Conservation (phyloP, 2,329 filamentous ascomycete genomes). For the Chaetomium strumarium region DNA sequence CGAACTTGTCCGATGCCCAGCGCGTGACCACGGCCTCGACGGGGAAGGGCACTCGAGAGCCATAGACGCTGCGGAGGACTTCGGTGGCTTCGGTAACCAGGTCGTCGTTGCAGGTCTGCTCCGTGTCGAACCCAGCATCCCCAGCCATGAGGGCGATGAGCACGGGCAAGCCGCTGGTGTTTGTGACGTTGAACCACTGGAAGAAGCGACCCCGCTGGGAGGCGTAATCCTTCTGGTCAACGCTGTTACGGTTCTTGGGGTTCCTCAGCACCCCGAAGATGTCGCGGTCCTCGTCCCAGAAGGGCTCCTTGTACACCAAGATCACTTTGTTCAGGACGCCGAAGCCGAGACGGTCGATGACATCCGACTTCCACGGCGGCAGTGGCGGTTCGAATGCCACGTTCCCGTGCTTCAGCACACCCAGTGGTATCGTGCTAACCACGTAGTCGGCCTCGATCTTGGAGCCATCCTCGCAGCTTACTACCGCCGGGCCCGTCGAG, state of each 20-base stretch:
- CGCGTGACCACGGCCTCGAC: constrained; percentile 83
- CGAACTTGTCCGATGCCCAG: constrained; percentile 86
- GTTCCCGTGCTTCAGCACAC: constrained; percentile 77
- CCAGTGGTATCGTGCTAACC: constrained; percentile 84
- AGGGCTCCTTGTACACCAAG: constrained; percentile 78
- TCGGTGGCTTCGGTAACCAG: constrained; percentile 76
- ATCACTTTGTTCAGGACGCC: constrained; percentile 94
- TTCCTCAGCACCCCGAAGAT: constrained; percentile 90
- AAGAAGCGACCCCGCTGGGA: constrained; percentile 85
- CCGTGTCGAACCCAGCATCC: constrained; percentile 84
- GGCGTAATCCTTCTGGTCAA: constrained; percentile 73
- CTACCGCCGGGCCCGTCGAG: constrained; percentile 44
- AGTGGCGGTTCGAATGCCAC: constrained; percentile 85
- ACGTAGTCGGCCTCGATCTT: constrained; percentile 78
- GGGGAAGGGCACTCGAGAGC: constrained; percentile 64
- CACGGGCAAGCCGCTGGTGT: constrained; percentile 81
- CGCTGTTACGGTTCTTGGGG: constrained; percentile 61
- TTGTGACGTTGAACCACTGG: constrained; percentile 93
- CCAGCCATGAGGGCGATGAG: constrained; percentile 93
- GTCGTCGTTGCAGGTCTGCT: constrained; percentile 66
- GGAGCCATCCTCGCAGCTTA: constrained; percentile 74
- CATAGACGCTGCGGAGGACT: constrained; percentile 72
- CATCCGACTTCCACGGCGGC: constrained; percentile 77
- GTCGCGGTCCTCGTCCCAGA: constrained; percentile 85
- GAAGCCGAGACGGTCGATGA: constrained; percentile 80